Evolutionary conservation across 768 basidiomycete species (phyloP), one percentile per base, ranked within the genome.

Genomic region (Mycena venus): DNA sequence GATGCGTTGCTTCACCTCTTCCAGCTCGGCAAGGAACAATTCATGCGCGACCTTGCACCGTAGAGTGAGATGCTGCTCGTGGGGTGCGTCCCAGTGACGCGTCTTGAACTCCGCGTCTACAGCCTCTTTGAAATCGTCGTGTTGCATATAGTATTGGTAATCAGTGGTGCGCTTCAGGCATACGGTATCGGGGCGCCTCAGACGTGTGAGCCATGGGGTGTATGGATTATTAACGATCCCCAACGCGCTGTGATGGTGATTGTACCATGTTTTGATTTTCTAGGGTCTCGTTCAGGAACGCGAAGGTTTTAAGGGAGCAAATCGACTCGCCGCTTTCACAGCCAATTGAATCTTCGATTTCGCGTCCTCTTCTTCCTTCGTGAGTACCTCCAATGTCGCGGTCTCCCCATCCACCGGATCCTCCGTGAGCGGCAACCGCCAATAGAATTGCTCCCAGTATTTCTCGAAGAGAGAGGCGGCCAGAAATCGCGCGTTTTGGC

Each of bases 191-290:
- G 21, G 19, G 1, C 25, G 23, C 3, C 53, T 34, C 14, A 67
- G 32, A 14, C 38, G n/a, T 25, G 65, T 3, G 4, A 67, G 53
- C 51, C 53, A 56, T 3, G 51, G 23, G 3, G 44, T 38, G 36
- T 17, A 67, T 14, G 38, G 53, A 25, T 67, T 67, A 25, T 11
- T 27, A 4, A n/a, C 4, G 0, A 67, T 23, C 15, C 59, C 59
- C 59, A 36, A 3, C 25, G 51, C 36, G 23, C 10, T 56, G 14
- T 53, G 51, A 8, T 67, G 51, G 7, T 44, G 65, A 29, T 40
- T 42, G 19, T 47, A 67, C 65, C 65, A 67, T 5, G 42, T 67
- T n/a, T 67, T 67, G 23, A 67, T 55, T 67, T 67, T 67, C 65
- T 67, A 31, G 10, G 1, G n/a, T 38, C 14, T 38, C 14, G 14